Evolutionary conservation across 1,139 yeast species (phyloP).

Genomic region (Martiniozyma asiatica): DNA sequence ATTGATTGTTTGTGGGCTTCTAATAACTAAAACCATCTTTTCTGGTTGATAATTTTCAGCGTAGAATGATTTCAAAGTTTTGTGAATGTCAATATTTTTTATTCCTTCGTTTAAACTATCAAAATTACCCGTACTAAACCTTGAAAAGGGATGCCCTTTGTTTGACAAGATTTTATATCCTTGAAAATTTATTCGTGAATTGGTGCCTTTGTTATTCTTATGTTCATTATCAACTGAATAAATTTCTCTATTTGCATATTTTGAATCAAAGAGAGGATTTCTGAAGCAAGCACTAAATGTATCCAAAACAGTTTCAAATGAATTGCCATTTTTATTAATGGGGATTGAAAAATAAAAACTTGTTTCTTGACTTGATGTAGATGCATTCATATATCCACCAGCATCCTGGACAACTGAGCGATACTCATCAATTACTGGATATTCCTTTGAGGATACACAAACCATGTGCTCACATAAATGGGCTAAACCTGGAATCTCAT

Average conservation of each 20-base stretch:
- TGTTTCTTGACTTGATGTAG: constrained; percentile 54
- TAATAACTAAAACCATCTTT: constrained; percentile 44
- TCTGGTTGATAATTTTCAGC: constrained; percentile 23
- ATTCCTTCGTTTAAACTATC: constrained; percentile 22
- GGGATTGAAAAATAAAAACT: constrained; percentile 52
- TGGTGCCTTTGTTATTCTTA: constrained; percentile 30
- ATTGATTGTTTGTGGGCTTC: constrained; percentile 55
- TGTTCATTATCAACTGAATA: constrained; percentile 57
- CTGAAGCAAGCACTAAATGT: constrained; percentile 41
- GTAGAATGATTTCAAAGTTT: constrained; percentile 23
- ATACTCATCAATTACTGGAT: constrained; percentile 36
- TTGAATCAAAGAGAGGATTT: constrained; percentile 36
- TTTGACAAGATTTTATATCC: constrained; percentile 41
- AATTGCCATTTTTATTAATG: constrained; percentile 14
- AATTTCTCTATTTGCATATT: constrained; percentile 36
- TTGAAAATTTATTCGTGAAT: constrained; percentile 41
- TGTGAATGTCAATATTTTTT: constrained; percentile 17
- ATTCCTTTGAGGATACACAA: constrained; percentile 44
- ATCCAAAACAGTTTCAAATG: constrained; percentile 33
- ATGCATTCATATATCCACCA: constrained; percentile 55
- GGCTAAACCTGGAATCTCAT: constrained; percentile 45
- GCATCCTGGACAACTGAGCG: constrained; percentile 30
- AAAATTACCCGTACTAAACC: constrained; percentile 36
- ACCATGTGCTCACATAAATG: constrained; percentile 67
- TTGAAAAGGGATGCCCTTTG: constrained; percentile 29